phyloP scores from a whole-genome alignment of 2,329 filamentous ascomycete genomes.

The Ophiocordyceps robertsii region DNA sequence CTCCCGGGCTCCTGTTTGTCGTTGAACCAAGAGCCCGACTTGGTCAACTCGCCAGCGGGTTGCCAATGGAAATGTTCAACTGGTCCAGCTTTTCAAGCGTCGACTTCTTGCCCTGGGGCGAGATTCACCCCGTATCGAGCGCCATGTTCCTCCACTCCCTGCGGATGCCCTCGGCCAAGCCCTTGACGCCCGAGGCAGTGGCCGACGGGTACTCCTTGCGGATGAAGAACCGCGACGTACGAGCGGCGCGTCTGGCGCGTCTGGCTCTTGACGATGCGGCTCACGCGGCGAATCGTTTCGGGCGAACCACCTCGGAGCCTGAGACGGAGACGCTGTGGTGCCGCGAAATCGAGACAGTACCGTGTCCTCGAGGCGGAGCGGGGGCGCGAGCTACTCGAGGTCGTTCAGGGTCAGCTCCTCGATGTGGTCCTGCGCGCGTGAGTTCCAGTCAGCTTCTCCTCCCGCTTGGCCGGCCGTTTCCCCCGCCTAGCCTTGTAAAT shows the following conservation, averaged over 20 bases:
- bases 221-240: slow-evolving; percentile 3
- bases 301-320: slow-evolving; percentile 4
- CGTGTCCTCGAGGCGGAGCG: background rate
- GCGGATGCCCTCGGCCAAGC: background rate
- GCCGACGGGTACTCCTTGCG: background rate
- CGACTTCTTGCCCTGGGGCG: background rate
- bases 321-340: background rate
- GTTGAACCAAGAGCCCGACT: too few relatives aligned
- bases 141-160: background rate
- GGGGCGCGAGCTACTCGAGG: background rate
- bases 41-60: background rate
- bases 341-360: background rate
- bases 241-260: slow-evolving; percentile 3
- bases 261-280: background rate
- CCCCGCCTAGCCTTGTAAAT: background rate
- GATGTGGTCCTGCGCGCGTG: background rate
- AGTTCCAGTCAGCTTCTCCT: background rate
- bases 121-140: background rate
- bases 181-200: background rate
- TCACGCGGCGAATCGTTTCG: slow-evolving; percentile 2
- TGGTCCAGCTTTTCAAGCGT: background rate
- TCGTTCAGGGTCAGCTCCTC: background rate
- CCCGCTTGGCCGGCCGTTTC: too few relatives aligned
- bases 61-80: background rate
- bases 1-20: background rate